phyloP scores from a whole-genome alignment of 2,329 filamentous ascomycete genomes.

The Botrytis aclada region DNA sequence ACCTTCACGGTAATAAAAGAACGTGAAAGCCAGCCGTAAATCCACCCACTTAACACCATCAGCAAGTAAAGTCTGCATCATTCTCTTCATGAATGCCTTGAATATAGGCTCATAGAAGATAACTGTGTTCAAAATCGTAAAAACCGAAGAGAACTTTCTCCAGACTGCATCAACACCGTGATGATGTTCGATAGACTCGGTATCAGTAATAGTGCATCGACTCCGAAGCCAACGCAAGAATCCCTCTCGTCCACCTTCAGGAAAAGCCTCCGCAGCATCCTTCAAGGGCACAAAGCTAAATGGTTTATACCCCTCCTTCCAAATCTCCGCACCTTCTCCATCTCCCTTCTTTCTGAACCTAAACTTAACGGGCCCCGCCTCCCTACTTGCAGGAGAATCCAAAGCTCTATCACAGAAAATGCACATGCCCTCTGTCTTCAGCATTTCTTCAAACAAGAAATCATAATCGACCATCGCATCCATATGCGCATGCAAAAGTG shows the following conservation, averaged over 20 bases:
- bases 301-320: conserved; percentile 61
- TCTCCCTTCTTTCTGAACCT: conserved; percentile 50
- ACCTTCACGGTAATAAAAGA: conserved; percentile 64
- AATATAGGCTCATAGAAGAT: conserved; percentile 91
- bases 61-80: conserved; percentile 68
- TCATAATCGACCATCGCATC: conserved; percentile 89
- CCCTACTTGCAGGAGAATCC: conserved; percentile 49
- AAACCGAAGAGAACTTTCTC: conserved; percentile 74
- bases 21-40: conserved; percentile 70
- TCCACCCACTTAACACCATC: conserved; percentile 88
- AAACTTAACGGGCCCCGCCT: conserved; percentile 59
- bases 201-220: conserved; percentile 67
- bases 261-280: conserved; percentile 69
- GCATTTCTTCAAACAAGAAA: conserved; percentile 69
- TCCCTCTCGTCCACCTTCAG: conserved; percentile 64
- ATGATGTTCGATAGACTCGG: conserved; percentile 75
- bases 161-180: conserved; percentile 82
- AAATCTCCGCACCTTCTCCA: conserved; percentile 50
- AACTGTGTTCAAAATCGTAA: conserved; percentile 69
- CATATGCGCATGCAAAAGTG: conserved; percentile 80
- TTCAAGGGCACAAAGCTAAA: conserved; percentile 40
- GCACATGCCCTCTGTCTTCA: conserved; percentile 71
- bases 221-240: conserved; percentile 77
- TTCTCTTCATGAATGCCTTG: conserved; percentile 66
- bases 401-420: conserved; percentile 60